Percentiles rank a stretch among this genome's conserved stretches.
Conservation (phyloP, 306 rosid genomes). For the Myrica gale region DNA sequence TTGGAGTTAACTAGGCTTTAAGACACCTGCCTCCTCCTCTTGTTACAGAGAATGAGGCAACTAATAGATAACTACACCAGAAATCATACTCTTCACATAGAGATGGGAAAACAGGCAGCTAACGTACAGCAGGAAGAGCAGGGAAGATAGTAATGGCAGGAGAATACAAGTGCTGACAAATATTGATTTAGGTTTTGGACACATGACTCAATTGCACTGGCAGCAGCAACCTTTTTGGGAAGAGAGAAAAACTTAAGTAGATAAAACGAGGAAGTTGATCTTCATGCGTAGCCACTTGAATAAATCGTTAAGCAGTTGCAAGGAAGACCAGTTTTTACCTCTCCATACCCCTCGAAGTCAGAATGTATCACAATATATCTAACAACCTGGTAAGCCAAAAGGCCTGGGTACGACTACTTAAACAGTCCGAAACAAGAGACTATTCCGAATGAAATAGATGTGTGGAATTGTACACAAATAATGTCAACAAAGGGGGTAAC, state of each 20-base stretch:
- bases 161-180: background rate
- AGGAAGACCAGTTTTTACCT: background rate
- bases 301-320: background rate
- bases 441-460: background rate
- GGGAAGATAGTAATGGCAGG: background rate
- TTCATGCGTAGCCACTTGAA: background rate
- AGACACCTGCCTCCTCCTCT: background rate
- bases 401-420: background rate
- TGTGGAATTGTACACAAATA: constrained; percentile 4
- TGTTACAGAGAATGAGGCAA: background rate
- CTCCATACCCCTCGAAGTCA: background rate
- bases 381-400: background rate
- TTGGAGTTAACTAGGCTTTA: background rate
- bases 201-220: no score
- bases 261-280: background rate
- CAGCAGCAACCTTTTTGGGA: no score
- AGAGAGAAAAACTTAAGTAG: background rate
- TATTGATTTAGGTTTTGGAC: background rate
- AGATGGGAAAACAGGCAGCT: background rate
- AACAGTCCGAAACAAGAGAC: background rate
- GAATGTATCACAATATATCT: background rate
- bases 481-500: background rate
- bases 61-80: background rate
- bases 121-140: background rate
- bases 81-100: background rate